Base-by-base conservation (phyloP, 2,329 filamentous ascomycete genomes). In the Penicillium corylophilum region DNA sequence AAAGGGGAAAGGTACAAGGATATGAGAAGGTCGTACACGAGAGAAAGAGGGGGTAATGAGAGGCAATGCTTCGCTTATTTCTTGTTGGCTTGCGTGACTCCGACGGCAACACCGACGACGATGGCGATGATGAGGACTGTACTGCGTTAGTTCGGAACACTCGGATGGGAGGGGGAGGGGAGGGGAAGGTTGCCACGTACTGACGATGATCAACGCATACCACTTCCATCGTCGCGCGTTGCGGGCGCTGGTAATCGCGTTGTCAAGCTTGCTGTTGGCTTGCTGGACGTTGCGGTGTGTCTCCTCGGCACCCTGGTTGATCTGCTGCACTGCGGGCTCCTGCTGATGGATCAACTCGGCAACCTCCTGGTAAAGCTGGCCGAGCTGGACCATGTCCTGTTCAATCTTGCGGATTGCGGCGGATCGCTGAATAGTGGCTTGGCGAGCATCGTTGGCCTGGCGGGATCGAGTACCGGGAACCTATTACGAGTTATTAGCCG, bases 171-270 rank as follows among this genome's bases (percentile, higher is more conserved):
- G 16, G 41, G 26, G 24, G 43, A 38, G n/a, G 7, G 26, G 26
- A 8, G 6, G n/a, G 7, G 26, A 10, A 8, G 6, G 24, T 28
- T 15, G 33, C 24, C 61, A 83, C 81, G 74, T 69, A 81, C 77
- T 76, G 63, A 80, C 76, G 66, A 96, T 90, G 65, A 87, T 85
- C 62, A 96, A 76, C 79, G 91, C 96, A 71, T 89, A 92, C 92
- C 91, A 96, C 88, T 96, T 96, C 90, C 95, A 95, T 77, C 85
- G 89, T 62, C 89, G 82, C 45, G 88, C 89, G 63, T 84, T 83
- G 70, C 87, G 81, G 8, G 93, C 93, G 62, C 89, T 95, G 55
- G 82, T 80, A 56, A 96, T 88, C 12, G 92, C 92, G n/a, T 82
- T 82, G 35, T 81, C 85, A 53, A 97, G 88, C 72, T 96, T 85